A percentile compares a stretch with the other conserved stretches of the same genome.
Evolutionary conservation across 345 rosid species (phyloP).

Genomic region (Moricandia moricandioides): DNA sequence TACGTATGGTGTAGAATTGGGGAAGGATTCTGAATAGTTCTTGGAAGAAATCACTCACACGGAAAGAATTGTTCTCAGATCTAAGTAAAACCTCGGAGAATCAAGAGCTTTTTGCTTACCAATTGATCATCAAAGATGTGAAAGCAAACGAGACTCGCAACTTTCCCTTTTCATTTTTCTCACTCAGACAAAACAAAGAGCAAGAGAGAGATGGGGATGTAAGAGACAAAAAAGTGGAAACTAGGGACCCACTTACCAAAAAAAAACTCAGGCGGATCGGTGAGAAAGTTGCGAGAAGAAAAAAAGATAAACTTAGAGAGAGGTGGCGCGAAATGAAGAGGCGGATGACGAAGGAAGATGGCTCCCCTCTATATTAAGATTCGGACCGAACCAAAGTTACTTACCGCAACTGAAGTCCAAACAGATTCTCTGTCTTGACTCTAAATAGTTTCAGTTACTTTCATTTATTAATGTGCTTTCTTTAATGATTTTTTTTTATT

Average conservation of each 20-base stretch:
- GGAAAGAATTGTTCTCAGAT: slow-evolving; percentile 20
- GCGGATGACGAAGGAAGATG: slow-evolving; percentile 7
- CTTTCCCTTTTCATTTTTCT: slow-evolving; percentile 31
- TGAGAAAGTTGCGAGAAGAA: slow-evolving; percentile 9
- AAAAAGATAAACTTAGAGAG: neutral
- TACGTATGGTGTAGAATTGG: neutral
- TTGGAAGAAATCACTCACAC: neutral
- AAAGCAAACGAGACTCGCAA: slow-evolving; percentile 7
- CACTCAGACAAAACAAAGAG: slow-evolving; percentile 1
- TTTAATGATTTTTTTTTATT: slow-evolving; percentile 16
- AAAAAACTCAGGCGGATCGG: slow-evolving; percentile 26
- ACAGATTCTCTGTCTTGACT: slow-evolving; percentile 6
- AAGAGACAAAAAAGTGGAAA: neutral
- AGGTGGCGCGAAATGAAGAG: slow-evolving; percentile 32
- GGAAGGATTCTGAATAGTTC: slow-evolving; percentile 4
- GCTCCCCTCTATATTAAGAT: neutral
- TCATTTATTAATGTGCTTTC: neutral
- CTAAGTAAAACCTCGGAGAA: slow-evolving; percentile 6
- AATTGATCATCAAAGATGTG: slow-evolving; percentile 2
- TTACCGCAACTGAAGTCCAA: slow-evolving; percentile 23
- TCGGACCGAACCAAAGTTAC: slow-evolving; percentile 15
- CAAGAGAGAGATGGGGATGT: slow-evolving; percentile 4
- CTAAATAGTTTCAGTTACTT: slow-evolving; percentile 14
- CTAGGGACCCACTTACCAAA: slow-evolving; percentile 31
- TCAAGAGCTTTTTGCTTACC: neutral